Conservation (phyloP, 768 basidiomycete genomes). For the Tephrocybe sp. region DNA sequence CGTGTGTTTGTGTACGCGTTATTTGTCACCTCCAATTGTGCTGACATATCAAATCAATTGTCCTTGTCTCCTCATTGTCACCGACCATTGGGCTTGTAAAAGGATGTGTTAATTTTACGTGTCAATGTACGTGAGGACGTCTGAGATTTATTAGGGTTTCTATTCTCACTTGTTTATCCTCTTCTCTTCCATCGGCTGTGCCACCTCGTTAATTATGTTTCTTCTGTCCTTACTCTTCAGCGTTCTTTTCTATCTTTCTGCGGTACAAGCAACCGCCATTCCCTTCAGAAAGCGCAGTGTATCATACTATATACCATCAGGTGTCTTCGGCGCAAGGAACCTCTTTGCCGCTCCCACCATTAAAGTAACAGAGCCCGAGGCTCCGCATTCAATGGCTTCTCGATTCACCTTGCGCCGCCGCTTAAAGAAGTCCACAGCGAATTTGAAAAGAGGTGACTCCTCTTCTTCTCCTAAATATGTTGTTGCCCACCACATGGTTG, state of each 20-base stretch:
- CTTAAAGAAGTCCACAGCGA: neutral
- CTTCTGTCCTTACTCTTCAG: conserved; percentile 8
- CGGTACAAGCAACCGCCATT: conserved; percentile 6
- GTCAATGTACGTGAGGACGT: neutral
- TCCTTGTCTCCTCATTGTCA: neutral
- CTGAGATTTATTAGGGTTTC: neutral
- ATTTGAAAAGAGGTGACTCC: neutral
- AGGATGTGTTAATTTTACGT: conserved; percentile 1
- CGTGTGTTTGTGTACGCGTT: conserved; percentile 12
- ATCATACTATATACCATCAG: neutral
- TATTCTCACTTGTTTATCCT: neutral
- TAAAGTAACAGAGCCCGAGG: neutral
- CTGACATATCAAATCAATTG: conserved; percentile 3
- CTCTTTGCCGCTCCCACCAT: neutral
- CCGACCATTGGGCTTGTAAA: neutral
- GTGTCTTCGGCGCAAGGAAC: neutral
- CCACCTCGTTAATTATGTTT: conserved; percentile 4
- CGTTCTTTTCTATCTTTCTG: conserved; percentile 7
- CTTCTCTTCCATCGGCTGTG: conserved; percentile 10
- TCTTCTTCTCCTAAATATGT: conserved; percentile 39
- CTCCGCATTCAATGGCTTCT: neutral
- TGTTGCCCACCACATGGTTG: conserved; percentile 61
- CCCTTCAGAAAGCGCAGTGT: conserved; percentile 5
- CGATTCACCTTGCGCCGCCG: neutral
- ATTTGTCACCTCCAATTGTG: conserved; percentile 1